Evolutionary conservation across 1,139 yeast genomes (phyloP).

Genomic region (Scheffersomyces lignicola): DNA sequence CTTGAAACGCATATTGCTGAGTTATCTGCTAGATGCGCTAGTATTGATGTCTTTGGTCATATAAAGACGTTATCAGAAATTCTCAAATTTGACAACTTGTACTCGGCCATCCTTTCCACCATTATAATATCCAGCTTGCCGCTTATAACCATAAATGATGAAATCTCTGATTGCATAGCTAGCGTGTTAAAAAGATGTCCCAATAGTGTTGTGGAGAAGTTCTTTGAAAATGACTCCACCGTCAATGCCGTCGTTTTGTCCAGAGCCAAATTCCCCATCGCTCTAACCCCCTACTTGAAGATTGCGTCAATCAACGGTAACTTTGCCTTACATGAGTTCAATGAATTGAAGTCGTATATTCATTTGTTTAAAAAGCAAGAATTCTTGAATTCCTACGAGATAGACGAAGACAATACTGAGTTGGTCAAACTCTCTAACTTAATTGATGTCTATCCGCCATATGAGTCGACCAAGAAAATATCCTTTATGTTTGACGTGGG

Average conservation of each 20-base stretch:
- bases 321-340: slow-evolving; percentile 65
- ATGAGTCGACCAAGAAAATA: slow-evolving; percentile 43
- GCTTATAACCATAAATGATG: slow-evolving; percentile 58
- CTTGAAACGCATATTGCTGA: slow-evolving; percentile 20
- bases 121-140: slow-evolving; percentile 63
- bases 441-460: slow-evolving; percentile 52
- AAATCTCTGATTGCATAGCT: slow-evolving; percentile 52
- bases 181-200: slow-evolving; percentile 57
- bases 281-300: slow-evolving; percentile 60
- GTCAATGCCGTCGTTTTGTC: slow-evolving; percentile 58
- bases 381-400: slow-evolving; percentile 38
- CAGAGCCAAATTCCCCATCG: slow-evolving; percentile 75
- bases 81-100: slow-evolving; percentile 52
- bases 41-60: slow-evolving; percentile 47
- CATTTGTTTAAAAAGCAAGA: slow-evolving; percentile 36
- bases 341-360: slow-evolving; percentile 62
- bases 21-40: slow-evolving; percentile 47
- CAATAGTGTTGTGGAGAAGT: slow-evolving; percentile 51
- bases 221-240: slow-evolving; percentile 57
- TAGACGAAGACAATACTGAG: slow-evolving; percentile 55
- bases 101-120: slow-evolving; percentile 59
- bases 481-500: slow-evolving; percentile 48
- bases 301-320: slow-evolving; percentile 63
- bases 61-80: slow-evolving; percentile 42
- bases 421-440: slow-evolving; percentile 42